Evolutionary conservation across 805 yeast genomes (phyloP), one percentile per base, ranked within the genome.

Genomic region (Tetrapisispora namnaoensis): DNA sequence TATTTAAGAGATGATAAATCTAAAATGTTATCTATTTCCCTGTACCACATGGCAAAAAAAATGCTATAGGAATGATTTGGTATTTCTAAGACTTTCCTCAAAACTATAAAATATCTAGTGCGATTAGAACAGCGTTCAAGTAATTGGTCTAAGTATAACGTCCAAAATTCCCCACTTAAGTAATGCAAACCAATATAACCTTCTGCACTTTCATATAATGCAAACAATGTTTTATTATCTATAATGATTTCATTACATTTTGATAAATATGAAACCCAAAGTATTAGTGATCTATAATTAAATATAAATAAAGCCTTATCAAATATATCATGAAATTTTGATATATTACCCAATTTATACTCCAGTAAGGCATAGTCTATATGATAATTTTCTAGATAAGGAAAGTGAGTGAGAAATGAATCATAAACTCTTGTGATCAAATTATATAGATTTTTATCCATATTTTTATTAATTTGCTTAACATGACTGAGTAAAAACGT

Each of bases 111-210:
- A 48, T 62, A 65, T 36, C 57, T 53, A n/a, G 48, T 50, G 9
- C 51, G 54, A 0, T 57, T 48, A 11, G 40, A 49, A 40, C 63
- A 55, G 36, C 66, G 54, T 42, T 51, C 49, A 34, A 48, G 42
- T 6, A 64, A 30, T 42, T 62, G 67, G 11, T 60, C 53, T 28
- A 66, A 46, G 44, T 66, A 66, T 41, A 66, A 28, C 28, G 57
- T 59, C 70, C 70, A 66, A 53, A 65, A 66, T 37, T 62, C 67
- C 16, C 67, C 66, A 47, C 64, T 56, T 47, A 54, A 56, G 42
- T 55, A 66, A 55, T 66, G 70, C 49, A 62, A 49, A 2, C 69
- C 69, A 45, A 66, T 59, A 47, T 50, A 54, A 5, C 46, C 24
- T 42, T 65, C 70, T 2, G 70, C 70, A 11, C 27, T 44, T 46